Evolutionary conservation across 768 basidiomycete genomes (phyloP).

Genomic region (Boletales sp.): DNA sequence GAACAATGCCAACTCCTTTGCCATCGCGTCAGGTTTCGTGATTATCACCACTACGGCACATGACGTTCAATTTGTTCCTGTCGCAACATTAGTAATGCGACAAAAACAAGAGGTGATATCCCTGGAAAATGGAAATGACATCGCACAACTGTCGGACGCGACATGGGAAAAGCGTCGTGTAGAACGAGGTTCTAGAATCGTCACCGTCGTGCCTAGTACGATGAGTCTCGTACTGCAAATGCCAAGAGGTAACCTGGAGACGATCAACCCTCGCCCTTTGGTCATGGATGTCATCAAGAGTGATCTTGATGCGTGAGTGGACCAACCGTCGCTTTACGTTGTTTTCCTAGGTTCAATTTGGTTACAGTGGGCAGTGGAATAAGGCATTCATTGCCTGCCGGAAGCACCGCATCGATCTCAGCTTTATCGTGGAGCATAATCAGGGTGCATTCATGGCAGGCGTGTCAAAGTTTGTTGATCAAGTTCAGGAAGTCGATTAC

Average conservation of each 20-base stretch:
- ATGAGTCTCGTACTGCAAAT: constrained; percentile 95
- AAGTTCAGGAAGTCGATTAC: constrained; percentile 86
- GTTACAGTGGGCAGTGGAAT: constrained; percentile 64
- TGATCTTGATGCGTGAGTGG: constrained; percentile 59
- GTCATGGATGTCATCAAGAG: constrained; percentile 81
- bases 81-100: constrained; percentile 15
- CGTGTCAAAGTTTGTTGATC: constrained; percentile 70
- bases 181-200: constrained; percentile 88
- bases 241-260: constrained; percentile 97
- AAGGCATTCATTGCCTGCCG: constrained; percentile 90
- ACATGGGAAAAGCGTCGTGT: constrained; percentile 73
- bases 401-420: constrained; percentile 90
- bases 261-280: constrained; percentile 87
- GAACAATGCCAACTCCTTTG: constrained; percentile 67
- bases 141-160: constrained; percentile 8
- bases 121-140: constrained; percentile 20
- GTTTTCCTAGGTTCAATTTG: not conserved
- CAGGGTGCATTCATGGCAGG: constrained; percentile 60
- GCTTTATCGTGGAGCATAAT: constrained; percentile 81
- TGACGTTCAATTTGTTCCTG: constrained; percentile 70
- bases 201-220: constrained; percentile 78
- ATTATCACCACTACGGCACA: constrained; percentile 85
- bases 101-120: constrained; percentile 16
- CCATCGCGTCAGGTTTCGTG: constrained; percentile 67
- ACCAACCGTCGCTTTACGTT: not conserved